A percentile compares a stretch with the other conserved stretches of the same genome.
Conservation (phyloP, 2,329 filamentous ascomycete genomes). For the Bipolaris gigantea region DNA sequence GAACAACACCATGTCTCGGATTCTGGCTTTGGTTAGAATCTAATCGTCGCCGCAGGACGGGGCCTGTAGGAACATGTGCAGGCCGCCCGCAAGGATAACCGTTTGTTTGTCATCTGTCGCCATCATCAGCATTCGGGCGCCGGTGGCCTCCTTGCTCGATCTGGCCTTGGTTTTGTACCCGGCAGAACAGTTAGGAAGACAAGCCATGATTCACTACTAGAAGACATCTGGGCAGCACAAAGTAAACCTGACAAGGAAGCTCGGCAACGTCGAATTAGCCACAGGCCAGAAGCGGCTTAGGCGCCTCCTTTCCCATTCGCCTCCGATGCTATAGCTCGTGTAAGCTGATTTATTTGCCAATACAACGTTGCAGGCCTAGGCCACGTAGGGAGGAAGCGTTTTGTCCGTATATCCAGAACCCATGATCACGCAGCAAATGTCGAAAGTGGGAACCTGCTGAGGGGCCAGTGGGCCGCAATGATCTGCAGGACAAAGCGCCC, state of each 20-base stretch:
- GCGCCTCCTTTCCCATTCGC: constrained; percentile 12
- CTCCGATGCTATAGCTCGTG: constrained; percentile 3
- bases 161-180: no score
- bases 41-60: no score
- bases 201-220: neutral
- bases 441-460: constrained; percentile 9
- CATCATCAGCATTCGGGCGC: no score
- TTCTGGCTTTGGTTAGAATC: no score
- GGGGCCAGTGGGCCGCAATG: constrained; percentile 2
- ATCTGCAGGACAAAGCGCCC: constrained; percentile 10
- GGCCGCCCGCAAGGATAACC: no score
- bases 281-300: constrained; percentile 8
- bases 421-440: constrained; percentile 13
- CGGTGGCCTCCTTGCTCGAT: no score
- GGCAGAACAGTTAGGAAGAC: no score
- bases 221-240: neutral
- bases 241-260: constrained; percentile 1
- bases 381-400: constrained; percentile 5
- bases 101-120: no score
- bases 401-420: constrained; percentile 19
- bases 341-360: constrained; percentile 17
- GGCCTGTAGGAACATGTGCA: no score
- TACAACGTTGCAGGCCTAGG: constrained; percentile 22
- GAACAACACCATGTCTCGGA: no score
- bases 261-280: constrained; percentile 11